phyloP scores from a whole-genome alignment of 2,329 filamentous ascomycete species.

The Aspergillus sp. region DNA sequence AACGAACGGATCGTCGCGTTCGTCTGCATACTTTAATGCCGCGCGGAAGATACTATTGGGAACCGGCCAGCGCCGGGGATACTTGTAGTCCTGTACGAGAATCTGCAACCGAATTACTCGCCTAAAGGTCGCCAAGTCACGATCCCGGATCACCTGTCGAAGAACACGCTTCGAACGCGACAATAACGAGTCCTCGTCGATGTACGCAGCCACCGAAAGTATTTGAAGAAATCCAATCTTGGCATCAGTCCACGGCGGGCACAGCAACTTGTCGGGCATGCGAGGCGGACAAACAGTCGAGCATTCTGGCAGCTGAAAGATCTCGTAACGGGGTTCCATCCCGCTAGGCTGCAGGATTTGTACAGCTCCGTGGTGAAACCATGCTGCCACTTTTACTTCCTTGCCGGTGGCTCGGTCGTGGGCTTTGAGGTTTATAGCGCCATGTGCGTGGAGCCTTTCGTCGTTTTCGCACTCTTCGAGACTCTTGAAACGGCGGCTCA shows the following conservation, averaged over 20 bases:
- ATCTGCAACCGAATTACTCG: conserved; percentile 31
- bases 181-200: conserved; percentile 34
- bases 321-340: conserved; percentile 30
- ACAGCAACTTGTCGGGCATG: conserved; percentile 41
- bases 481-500: conserved; percentile 25
- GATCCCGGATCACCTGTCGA: conserved; percentile 34
- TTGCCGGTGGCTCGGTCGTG: conserved; percentile 9
- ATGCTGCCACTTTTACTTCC: conserved; percentile 34
- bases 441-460: conserved; percentile 28
- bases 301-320: conserved; percentile 37
- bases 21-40: conserved; percentile 29
- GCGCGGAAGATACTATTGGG: conserved; percentile 31
- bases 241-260: conserved; percentile 37
- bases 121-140: conserved; percentile 34
- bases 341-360: conserved; percentile 30
- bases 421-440: conserved; percentile 31
- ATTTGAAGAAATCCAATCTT: conserved; percentile 42
- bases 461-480: conserved; percentile 23
- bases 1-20: conserved; percentile 35
- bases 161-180: conserved; percentile 33
- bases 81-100: conserved; percentile 31
- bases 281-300: conserved; percentile 25
- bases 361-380: conserved; percentile 39
- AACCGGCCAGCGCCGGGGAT: conserved; percentile 35
- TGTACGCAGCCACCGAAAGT: conserved; percentile 35